These are phyloP conservation scores for Aquilaria yunnanensis DNA, from an alignment of 345 rosid genomes.

Conservation along the genomic window DNA sequence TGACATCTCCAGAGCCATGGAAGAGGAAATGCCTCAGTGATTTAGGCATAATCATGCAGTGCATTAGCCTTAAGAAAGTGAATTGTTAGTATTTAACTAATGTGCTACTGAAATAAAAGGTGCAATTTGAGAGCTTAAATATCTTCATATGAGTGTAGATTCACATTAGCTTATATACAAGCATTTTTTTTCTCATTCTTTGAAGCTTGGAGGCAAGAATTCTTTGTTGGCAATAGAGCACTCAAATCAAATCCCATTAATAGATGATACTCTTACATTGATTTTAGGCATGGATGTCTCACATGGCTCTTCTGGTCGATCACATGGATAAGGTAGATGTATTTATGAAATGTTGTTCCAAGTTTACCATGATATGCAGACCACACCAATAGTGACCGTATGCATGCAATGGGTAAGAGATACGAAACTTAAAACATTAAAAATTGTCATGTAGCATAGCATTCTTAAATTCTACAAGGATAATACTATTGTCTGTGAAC, in stretches of 20 bases:
- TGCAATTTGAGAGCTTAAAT: constrained; percentile 9
- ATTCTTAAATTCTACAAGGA: too few relatives aligned
- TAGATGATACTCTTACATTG: constrained; percentile 65
- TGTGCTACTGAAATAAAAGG: constrained; percentile 66
- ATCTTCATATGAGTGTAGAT: not conserved
- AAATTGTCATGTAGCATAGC: too few relatives aligned
- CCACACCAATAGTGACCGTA: too few relatives aligned
- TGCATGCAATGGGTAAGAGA: too few relatives aligned
- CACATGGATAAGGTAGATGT: too few relatives aligned
- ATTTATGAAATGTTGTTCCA: too few relatives aligned
- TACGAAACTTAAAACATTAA: too few relatives aligned
- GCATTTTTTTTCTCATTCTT: constrained; percentile 13
- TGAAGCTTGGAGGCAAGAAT: constrained; percentile 94
- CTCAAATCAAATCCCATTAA: constrained; percentile 39
- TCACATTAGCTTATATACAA: not conserved
- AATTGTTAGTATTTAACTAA: constrained; percentile 83
- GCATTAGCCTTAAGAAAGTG: constrained; percentile 62
- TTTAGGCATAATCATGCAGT: constrained; percentile 73
- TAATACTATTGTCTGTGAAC: too few relatives aligned
- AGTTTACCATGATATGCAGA: too few relatives aligned
- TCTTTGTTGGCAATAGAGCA: constrained; percentile 69
- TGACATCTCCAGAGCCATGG: constrained; percentile 66
- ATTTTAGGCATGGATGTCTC: constrained; percentile 98
- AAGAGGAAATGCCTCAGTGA: constrained; percentile 66
- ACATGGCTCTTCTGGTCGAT: constrained; percentile 72